Conservation (phyloP, 2,329 filamentous ascomycete genomes). For the Didymella exigua region DNA sequence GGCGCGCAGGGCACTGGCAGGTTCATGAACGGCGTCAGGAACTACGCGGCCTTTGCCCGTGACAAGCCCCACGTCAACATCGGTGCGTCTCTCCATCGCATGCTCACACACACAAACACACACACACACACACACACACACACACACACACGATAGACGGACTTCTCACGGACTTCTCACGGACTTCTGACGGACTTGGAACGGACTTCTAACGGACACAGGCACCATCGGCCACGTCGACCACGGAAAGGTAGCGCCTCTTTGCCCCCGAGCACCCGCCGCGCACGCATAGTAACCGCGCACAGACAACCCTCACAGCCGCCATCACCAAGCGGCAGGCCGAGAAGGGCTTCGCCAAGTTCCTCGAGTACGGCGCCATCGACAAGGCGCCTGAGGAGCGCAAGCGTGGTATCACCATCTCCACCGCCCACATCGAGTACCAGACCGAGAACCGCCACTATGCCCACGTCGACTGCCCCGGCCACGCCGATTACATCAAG, state of each 20-base stretch:
- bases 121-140: too few species aligned
- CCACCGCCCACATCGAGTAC: slow-evolving; percentile 98
- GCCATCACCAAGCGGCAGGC: slow-evolving; percentile 98
- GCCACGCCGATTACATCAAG: slow-evolving; percentile 99
- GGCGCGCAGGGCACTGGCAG: slow-evolving; percentile 67
- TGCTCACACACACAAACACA: background rate
- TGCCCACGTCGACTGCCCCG: slow-evolving; percentile 99
- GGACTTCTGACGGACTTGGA: too few species aligned
- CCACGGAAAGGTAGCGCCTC: slow-evolving; percentile 83
- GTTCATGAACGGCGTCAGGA: slow-evolving; percentile 68
- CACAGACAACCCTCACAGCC: slow-evolving; percentile 92
- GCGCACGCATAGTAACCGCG: slow-evolving; percentile 14
- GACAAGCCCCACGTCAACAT: slow-evolving; percentile 98
- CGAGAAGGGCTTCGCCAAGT: slow-evolving; percentile 90
- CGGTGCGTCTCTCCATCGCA: slow-evolving; percentile 60
- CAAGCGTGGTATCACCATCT: slow-evolving; percentile 99
- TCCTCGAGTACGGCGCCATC: slow-evolving; percentile 96
- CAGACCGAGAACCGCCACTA: slow-evolving; percentile 93
- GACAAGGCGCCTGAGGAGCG: slow-evolving; percentile 99
- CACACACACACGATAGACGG: background rate
- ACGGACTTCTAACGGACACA: slow-evolving; percentile 49
- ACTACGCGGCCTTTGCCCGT: slow-evolving; percentile 76
- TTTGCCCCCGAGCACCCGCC: slow-evolving; percentile 22
- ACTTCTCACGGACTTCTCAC: too few species aligned
- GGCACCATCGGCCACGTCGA: slow-evolving; percentile 99